phyloP scores from a whole-genome alignment of 257 asterid genomes.

The Galeopsis tetrahit region DNA sequence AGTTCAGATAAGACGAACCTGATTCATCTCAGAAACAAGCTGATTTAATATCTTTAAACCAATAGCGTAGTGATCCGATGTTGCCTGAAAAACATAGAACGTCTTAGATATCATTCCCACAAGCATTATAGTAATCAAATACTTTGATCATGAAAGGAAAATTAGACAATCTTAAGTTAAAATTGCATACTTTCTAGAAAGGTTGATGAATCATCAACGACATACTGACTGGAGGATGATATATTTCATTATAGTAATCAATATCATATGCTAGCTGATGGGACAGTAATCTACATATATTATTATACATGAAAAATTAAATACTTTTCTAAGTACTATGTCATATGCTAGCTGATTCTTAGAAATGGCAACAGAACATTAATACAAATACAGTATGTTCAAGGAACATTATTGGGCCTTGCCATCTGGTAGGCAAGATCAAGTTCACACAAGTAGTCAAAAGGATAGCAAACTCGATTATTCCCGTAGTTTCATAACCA shows the following conservation, averaged over 20 bases:
- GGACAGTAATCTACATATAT: background rate
- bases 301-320: background rate
- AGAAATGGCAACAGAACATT: background rate
- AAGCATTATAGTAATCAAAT: conserved; percentile 32
- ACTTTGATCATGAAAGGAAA: conserved; percentile 10
- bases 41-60: conserved; percentile 96
- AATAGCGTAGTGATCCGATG: conserved; percentile 85
- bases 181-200: conserved; percentile 27
- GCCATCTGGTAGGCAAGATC: background rate
- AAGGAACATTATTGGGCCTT: background rate
- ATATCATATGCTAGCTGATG: background rate
- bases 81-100: conserved; percentile 65
- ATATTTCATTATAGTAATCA: background rate
- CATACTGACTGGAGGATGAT: background rate
- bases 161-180: background rate
- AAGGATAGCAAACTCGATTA: background rate
- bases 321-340: background rate
- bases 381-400: background rate
- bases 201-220: background rate
- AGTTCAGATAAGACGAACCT: conserved; percentile 54
- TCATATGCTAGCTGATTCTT: background rate
- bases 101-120: conserved; percentile 34
- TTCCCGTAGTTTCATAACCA: background rate
- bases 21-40: conserved; percentile 96
- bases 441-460: conserved; percentile 3